phyloP scores from a whole-genome alignment of 2,329 filamentous ascomycete genomes.

The Alternaria sp. region DNA sequence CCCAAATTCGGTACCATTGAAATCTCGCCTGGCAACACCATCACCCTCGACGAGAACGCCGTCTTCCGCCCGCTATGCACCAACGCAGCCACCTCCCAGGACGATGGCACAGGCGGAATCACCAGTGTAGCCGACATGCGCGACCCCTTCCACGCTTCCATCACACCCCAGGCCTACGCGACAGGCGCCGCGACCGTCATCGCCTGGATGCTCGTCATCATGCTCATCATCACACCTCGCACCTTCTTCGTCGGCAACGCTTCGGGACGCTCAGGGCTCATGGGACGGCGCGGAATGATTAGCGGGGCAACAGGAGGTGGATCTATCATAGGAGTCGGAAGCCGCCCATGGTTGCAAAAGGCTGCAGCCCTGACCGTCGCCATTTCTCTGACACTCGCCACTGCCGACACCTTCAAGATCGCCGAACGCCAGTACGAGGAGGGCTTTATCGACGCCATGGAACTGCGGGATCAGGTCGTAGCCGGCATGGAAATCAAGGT shows the following conservation, averaged over 20 bases:
- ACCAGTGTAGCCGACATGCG: conserved; percentile 71
- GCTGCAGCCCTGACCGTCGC: conserved; percentile 70
- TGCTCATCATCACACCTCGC: conserved; percentile 92
- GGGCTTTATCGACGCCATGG: conserved; percentile 81
- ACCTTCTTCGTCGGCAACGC: conserved; percentile 87
- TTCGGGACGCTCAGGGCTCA: conserved; percentile 72
- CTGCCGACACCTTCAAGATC: conserved; percentile 87
- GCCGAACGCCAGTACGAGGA: conserved; percentile 81
- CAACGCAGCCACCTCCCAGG: conserved; percentile 41
- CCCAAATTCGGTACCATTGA: conserved; percentile 66
- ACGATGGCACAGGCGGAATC: conserved; percentile 49
- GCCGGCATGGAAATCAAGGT: conserved; percentile 86
- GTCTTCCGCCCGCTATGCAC: conserved; percentile 69
- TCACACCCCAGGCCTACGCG: conserved; percentile 91
- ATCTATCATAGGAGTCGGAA: conserved; percentile 83
- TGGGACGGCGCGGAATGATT: conserved; percentile 84
- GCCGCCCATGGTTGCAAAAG: conserved; percentile 90
- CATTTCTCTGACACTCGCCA: conserved; percentile 92
- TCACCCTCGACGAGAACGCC: conserved; percentile 68
- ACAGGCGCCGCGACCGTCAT: conserved; percentile 91
- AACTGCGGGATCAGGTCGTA: conserved; percentile 80
- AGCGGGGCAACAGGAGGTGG: conserved; percentile 71
- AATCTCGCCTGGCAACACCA: conserved; percentile 62
- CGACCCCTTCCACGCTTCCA: conserved; percentile 93
- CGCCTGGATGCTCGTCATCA: conserved; percentile 90